Conservation (phyloP, 495 filamentous ascomycete species). For the Podospora anserina region DNA sequence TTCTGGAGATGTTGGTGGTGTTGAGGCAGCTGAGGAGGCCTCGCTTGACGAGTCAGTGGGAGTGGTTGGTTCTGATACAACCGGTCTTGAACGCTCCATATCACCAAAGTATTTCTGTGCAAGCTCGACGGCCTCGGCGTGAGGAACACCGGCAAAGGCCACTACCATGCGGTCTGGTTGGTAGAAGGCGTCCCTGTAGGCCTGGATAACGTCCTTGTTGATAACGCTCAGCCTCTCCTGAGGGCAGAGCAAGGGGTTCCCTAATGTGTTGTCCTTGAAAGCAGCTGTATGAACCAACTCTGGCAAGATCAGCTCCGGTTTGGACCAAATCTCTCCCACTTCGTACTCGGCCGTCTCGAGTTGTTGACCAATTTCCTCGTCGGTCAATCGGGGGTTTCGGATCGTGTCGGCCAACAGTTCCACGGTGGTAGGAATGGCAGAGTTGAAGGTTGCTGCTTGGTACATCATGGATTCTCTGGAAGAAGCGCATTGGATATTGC, state of each 20-base stretch:
- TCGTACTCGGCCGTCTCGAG: constrained; percentile 91
- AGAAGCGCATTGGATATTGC: constrained; percentile 94
- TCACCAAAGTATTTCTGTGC: constrained; percentile 86
- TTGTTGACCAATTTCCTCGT: constrained; percentile 82
- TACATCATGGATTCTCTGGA: constrained; percentile 98
- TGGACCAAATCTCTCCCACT: constrained; percentile 96
- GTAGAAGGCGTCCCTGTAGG: constrained; percentile 81
- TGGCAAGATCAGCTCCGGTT: constrained; percentile 91
- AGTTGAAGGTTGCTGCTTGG: constrained; percentile 96
- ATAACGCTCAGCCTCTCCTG: constrained; percentile 76
- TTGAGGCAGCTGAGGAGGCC: constrained; percentile 41
- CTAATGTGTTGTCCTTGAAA: constrained; percentile 91
- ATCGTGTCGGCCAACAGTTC: constrained; percentile 93
- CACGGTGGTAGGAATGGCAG: constrained; percentile 76
- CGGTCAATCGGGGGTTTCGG: constrained; percentile 80
- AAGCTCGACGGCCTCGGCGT: constrained; percentile 73
- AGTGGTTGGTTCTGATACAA: constrained; percentile 43
- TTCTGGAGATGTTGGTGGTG: constrained; percentile 35
- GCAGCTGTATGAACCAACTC: constrained; percentile 93
- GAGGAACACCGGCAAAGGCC: constrained; percentile 89
- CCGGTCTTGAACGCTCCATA: constrained; percentile 53
- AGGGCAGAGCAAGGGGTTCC: constrained; percentile 90
- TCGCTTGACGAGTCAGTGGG: constrained; percentile 42
- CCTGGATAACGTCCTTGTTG: constrained; percentile 66
- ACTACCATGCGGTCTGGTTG: constrained; percentile 87